Conservation (phyloP, 192 early-diverging fungal species). For the Coemansia sp. region DNA sequence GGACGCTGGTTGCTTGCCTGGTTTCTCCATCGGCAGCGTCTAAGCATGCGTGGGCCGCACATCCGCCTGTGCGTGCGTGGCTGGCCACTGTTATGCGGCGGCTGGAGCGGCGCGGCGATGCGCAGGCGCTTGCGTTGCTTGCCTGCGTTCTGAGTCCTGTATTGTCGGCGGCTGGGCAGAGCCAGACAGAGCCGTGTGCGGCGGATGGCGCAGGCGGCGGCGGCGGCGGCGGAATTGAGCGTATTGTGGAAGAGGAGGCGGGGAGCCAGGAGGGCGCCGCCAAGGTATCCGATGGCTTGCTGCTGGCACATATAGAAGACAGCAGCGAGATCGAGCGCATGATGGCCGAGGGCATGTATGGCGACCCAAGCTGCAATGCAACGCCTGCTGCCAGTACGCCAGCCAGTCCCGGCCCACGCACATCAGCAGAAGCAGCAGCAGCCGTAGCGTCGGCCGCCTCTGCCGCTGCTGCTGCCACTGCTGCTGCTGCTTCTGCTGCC, state of each 20-base stretch:
- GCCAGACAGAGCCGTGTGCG: not conserved
- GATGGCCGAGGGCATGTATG: constrained; percentile 41
- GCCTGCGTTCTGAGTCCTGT: constrained; percentile 39
- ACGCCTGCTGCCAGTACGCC: constrained; percentile 8
- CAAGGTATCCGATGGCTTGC: constrained; percentile 23
- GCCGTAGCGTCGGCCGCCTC: too few relatives aligned
- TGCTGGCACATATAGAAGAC: constrained; percentile 22
- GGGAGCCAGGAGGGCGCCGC: constrained; percentile 7
- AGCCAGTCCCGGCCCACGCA: too few relatives aligned
- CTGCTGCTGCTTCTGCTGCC: too few relatives aligned
- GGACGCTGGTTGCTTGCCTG: constrained; percentile 40
- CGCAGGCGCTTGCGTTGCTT: constrained; percentile 54
- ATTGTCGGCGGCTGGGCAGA: not conserved
- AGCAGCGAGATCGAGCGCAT: constrained; percentile 45
- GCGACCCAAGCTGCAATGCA: not conserved
- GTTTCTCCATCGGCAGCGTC: not conserved
- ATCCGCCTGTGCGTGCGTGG: constrained; percentile 39
- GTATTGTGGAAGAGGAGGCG: not conserved
- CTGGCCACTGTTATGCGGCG: constrained; percentile 31
- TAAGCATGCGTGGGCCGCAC: constrained; percentile 12
- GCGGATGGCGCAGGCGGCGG: constrained; percentile 1
- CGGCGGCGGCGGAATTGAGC: constrained; percentile 7
- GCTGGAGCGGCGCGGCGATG: constrained; percentile 45
- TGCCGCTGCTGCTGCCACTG: not conserved
- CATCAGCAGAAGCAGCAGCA: too few relatives aligned